Evolutionary conservation across 495 filamentous ascomycete species (phyloP), one percentile per base, ranked within the genome.

Genomic region (Pseudevernia furfuracea): DNA sequence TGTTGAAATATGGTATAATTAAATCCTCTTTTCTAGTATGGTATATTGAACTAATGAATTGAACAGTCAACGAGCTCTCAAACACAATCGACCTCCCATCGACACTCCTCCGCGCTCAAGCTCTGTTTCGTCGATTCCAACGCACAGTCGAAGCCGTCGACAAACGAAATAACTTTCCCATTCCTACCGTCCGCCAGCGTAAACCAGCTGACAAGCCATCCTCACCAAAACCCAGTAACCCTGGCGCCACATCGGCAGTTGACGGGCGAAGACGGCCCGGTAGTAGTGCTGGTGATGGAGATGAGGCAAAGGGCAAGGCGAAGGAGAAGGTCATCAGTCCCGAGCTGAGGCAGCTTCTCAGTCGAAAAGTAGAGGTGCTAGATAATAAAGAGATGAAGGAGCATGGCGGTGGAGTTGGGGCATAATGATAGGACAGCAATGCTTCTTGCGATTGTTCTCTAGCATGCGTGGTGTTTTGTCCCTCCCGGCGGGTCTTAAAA

Each of bases 21-120:
- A 28, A 4, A 44, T 19, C 55, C n/a, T n/a, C n/a, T n/a, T n/a
- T 46, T 17, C 48, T 41, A 52, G n/a, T 43, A 10, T 25, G n/a
- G n/a, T n/a, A n/a, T n/a, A n/a, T n/a, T n/a, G n/a, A n/a, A n/a
- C 46, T 37, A 28, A 44, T 52, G 32, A 52, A 7, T 8, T 5
- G 39, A 46, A 62, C 58, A 92, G 92, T 97, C 69, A 98, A 98
- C 74, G 94, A 98, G 72, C 82, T 98, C 21, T 92, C 89, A 6
- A 88, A 88, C 67, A 96, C 90, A 14, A 97, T 97, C 68, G 93
- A 97, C 67, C 82, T 99, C 6, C 78, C 89, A 48, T 85, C 85
- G 1, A 92, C 91, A 0, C 85, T 96, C 38, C 84, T 94, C 49
- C 84, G 91, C 49, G 94, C 94, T 17, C 94, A 97, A 75, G 82